phyloP scores from a whole-genome alignment of 2,329 filamentous ascomycete species.

The Fusarium multiceps region DNA sequence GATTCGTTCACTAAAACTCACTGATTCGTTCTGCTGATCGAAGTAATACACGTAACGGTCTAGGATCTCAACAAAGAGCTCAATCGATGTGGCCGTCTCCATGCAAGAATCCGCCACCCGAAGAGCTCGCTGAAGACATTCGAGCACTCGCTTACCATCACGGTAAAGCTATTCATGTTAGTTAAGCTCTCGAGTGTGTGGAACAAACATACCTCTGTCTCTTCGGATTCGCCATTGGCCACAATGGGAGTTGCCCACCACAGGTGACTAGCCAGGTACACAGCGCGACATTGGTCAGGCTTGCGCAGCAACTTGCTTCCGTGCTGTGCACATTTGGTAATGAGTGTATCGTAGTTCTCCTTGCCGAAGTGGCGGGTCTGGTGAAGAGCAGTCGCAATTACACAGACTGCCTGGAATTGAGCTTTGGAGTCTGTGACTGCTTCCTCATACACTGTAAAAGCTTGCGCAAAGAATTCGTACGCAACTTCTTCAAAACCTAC shows the following conservation, averaged over 20 bases:
- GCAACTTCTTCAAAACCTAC: conserved; percentile 93
- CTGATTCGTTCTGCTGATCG: conserved; percentile 98
- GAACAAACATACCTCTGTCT: conserved; percentile 71
- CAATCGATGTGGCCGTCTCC: conserved; percentile 96
- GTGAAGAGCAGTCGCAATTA: conserved; percentile 90
- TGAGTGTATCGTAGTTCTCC: conserved; percentile 98
- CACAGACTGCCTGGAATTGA: conserved; percentile 97
- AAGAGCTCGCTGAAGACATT: conserved; percentile 93
- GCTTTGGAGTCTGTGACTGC: conserved; percentile 94
- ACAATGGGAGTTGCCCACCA: conserved; percentile 96
- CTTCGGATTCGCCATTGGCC: conserved; percentile 81
- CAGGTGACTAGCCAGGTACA: conserved; percentile 94
- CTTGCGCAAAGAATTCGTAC: conserved; percentile 98
- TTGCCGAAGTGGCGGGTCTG: conserved; percentile 90
- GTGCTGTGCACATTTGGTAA: conserved; percentile 96
- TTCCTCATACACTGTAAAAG: conserved; percentile 98
- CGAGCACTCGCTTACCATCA: conserved; percentile 95
- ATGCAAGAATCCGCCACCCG: conserved; percentile 98
- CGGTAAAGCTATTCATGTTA: conserved; percentile 80
- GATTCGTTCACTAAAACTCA: conserved; percentile 50
- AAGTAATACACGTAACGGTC: conserved; percentile 99
- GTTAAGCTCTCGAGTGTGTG: conserved; percentile 11
- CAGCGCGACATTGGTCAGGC: conserved; percentile 95
- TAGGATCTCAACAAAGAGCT: conserved; percentile 97
- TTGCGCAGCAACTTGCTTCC: conserved; percentile 97